Evolutionary conservation across 2,329 filamentous ascomycete species (phyloP).

Genomic region (Bipolaris gigantea): DNA sequence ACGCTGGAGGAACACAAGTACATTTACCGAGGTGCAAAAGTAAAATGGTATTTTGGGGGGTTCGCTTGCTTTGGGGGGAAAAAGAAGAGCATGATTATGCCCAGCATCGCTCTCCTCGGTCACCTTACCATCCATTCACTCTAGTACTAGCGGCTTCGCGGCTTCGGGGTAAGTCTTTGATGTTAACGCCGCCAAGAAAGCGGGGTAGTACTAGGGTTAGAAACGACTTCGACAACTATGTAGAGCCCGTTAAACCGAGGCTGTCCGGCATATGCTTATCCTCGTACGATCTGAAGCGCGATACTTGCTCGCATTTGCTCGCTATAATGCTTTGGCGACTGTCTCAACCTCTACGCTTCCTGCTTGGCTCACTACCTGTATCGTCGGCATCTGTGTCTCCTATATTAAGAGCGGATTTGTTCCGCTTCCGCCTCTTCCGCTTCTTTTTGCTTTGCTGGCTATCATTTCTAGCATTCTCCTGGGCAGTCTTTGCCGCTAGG

Average conservation of each 20-base stretch:
- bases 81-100: too few species aligned
- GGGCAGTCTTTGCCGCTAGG: slow-evolving; percentile 3
- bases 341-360: slow-evolving; percentile 24
- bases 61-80: too few species aligned
- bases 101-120: too few species aligned
- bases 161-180: slow-evolving; percentile 18
- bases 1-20: not conserved
- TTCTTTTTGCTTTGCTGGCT: slow-evolving; percentile 25
- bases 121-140: not conserved
- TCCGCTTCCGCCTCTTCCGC: slow-evolving; percentile 25
- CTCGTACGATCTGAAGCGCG: not conserved
- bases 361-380: slow-evolving; percentile 13
- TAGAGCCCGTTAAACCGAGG: too few species aligned
- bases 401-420: slow-evolving; percentile 7
- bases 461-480: slow-evolving; percentile 2
- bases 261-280: not conserved
- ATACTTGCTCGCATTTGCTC: not conserved
- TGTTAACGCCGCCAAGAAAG: slow-evolving; percentile 29
- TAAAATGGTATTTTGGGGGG: too few species aligned
- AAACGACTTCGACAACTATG: not conserved
- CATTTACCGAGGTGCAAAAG: too few species aligned
- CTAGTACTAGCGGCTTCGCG: not conserved
- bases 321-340: not conserved
- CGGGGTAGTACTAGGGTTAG: slow-evolving; percentile 23
- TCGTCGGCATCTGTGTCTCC: slow-evolving; percentile 10